Base-by-base conservation (phyloP, 2,329 filamentous ascomycete genomes). In the Fusarium sp. region DNA sequence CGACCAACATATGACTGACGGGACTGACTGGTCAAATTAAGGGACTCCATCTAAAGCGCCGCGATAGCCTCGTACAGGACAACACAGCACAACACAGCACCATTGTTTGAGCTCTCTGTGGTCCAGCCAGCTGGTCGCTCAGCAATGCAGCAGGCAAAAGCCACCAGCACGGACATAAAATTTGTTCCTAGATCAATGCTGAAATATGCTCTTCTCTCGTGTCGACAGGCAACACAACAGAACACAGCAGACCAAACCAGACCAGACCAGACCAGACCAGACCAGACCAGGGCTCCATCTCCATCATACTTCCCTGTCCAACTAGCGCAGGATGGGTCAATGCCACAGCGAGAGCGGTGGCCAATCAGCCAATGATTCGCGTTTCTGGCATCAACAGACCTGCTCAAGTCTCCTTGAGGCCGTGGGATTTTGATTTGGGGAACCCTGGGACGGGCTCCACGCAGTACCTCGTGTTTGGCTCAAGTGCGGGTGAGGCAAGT, bases 291-390 rank as follows among this genome's bases (percentile, higher is more conserved):
- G 60, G 64, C 31, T 64, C 76, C 76, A 67, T 72, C 73, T 71
- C 71, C 49, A 51, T 41, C 31, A 52, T 52, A 25, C 34, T 52
- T 52, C 49, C 49, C 49, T 52, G 49, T 52, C 34, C n/a, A 52
- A 42, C 49, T 77, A 78, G 77, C 76, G 75, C 66, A 71, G 65
- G 62, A 61, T 67, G 62, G 73, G 55, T 56, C 74, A 75, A 78
- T 78, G 74, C 74, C 23, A 75, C 66, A 58, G 61, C 23, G 48
- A 72, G 53, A 50, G 50, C 54, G 58, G 58, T 37, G 67, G 57
- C 77, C 76, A 79, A 79, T 79, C 68, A 71, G 41, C 58, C 56
- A 45, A 52, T 62, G 50, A 54, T 30, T 50, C 45, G 30, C 61
- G 52, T 69, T 66, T 70, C 59, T 69, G 61, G 67, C 66, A 74